Conservation (phyloP, 2,329 filamentous ascomycete species). For the Leptographium procerum region DNA sequence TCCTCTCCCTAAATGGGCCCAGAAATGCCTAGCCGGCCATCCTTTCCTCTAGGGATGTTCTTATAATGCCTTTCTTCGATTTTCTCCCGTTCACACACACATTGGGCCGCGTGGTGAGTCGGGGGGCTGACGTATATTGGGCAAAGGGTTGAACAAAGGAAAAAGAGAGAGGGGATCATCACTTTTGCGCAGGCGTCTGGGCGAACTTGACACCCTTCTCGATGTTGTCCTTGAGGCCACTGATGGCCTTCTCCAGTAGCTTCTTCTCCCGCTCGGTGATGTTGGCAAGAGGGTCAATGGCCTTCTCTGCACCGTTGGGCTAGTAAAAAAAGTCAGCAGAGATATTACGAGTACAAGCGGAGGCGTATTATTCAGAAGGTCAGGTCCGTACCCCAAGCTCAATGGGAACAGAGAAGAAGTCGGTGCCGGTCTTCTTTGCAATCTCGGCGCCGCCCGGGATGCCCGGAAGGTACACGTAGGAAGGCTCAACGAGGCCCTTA, state of each 20-base stretch:
- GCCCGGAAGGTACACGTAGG: conserved; percentile 89
- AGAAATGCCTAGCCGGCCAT: background rate
- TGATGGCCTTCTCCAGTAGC: conserved; percentile 63
- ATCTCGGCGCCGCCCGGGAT: conserved; percentile 80
- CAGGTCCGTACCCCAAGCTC: conserved; percentile 73
- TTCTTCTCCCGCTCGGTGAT: conserved; percentile 83
- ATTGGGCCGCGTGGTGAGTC: background rate
- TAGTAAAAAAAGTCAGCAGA: conserved; percentile 28
- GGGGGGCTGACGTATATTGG: background rate
- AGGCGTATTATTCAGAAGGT: background rate
- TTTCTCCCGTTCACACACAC: background rate
- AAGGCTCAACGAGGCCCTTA: conserved; percentile 87
- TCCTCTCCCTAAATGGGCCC: background rate
- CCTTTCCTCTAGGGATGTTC: background rate
- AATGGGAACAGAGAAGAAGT: conserved; percentile 94
- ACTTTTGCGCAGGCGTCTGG: conserved; percentile 81
- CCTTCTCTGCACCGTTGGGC: conserved; percentile 79
- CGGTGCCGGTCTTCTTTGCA: conserved; percentile 67
- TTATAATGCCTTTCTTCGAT: background rate
- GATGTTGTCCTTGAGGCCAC: conserved; percentile 85
- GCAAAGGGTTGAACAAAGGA: background rate
- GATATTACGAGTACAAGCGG: conserved; percentile 6
- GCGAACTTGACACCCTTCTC: conserved; percentile 85
- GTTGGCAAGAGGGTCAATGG: conserved; percentile 62
- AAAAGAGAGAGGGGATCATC: conserved; percentile 32